Conservation (phyloP, 2,329 filamentous ascomycete genomes). For the Arthrobotrys sphaeroides region DNA sequence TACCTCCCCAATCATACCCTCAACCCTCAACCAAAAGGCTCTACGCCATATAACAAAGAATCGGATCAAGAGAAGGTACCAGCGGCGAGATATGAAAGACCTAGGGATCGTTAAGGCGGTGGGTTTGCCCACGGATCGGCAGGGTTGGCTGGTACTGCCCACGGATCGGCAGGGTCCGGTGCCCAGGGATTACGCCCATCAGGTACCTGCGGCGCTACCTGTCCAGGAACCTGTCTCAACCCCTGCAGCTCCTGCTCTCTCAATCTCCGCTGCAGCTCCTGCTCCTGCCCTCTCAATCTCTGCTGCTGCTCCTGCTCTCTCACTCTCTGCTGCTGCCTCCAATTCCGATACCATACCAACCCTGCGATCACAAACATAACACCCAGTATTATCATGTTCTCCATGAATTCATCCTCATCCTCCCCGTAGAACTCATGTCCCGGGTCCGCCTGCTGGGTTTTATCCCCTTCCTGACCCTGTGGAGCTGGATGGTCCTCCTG, state of each 20-base stretch:
- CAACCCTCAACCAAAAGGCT: background rate
- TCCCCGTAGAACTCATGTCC: slow-evolving; percentile 66
- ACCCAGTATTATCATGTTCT: slow-evolving; percentile 83
- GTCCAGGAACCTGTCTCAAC: no score
- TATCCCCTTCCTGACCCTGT: slow-evolving; percentile 22
- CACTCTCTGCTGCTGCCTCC: slow-evolving; percentile 66
- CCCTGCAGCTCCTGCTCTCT: slow-evolving; percentile 58
- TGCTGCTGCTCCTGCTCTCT: slow-evolving; percentile 58
- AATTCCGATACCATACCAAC: slow-evolving; percentile 82
- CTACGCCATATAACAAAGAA: slow-evolving; percentile 32
- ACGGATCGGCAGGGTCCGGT: no score
- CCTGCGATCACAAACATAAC: slow-evolving; percentile 78
- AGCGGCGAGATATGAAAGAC: background rate
- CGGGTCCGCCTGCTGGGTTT: slow-evolving; percentile 13
- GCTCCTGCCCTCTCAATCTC: slow-evolving; percentile 66
- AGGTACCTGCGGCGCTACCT: slow-evolving; percentile 55
- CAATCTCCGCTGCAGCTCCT: slow-evolving; percentile 67
- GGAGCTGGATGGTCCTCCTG: slow-evolving; percentile 36
- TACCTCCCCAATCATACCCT: background rate
- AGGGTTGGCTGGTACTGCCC: no score
- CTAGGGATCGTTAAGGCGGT: slow-evolving; percentile 30
- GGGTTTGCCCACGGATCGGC: no score
- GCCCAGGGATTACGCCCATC: slow-evolving; percentile 52
- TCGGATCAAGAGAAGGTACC: background rate
- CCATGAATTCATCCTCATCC: slow-evolving; percentile 79